Conservation (phyloP, 1,284 basidiomycete species). For the Polyporus tsugae region DNA sequence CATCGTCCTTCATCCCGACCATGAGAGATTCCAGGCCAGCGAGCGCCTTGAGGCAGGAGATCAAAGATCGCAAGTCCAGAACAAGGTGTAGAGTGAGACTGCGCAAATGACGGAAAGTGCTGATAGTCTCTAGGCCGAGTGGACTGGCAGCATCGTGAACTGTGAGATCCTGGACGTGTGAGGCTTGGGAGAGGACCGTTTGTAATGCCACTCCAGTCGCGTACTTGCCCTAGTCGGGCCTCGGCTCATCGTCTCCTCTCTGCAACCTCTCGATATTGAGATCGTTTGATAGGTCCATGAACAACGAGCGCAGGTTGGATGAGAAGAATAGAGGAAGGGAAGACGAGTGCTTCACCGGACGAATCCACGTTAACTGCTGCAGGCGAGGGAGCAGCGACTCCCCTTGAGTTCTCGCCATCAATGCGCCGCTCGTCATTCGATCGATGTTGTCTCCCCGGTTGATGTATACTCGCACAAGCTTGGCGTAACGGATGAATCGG, state of each 20-base stretch:
- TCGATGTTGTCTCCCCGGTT: constrained; percentile 1
- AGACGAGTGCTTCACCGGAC: neutral
- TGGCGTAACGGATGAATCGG: neutral
- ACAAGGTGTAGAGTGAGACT: neutral
- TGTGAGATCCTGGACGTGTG: neutral
- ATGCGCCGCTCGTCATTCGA: neutral
- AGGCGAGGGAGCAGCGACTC: neutral
- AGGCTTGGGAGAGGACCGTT: neutral
- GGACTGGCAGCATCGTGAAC: neutral
- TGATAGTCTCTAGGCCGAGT: neutral
- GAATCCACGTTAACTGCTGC: neutral
- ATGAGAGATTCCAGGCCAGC: too few species aligned
- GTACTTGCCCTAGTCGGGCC: neutral
- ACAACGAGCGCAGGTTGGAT: neutral
- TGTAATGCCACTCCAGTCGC: neutral
- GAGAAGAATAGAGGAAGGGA: neutral
- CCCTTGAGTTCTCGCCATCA: neutral
- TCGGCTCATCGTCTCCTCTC: neutral
- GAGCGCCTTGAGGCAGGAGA: neutral
- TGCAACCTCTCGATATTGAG: neutral
- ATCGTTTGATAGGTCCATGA: neutral
- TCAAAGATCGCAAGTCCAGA: neutral
- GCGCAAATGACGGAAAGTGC: neutral
- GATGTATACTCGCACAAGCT: neutral
- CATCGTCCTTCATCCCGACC: neutral